Evolutionary conservation across 148 eudicot genomes (phyloP), one percentile per base, ranked within the genome.

Genomic region (Rhododendron vialii): DNA sequence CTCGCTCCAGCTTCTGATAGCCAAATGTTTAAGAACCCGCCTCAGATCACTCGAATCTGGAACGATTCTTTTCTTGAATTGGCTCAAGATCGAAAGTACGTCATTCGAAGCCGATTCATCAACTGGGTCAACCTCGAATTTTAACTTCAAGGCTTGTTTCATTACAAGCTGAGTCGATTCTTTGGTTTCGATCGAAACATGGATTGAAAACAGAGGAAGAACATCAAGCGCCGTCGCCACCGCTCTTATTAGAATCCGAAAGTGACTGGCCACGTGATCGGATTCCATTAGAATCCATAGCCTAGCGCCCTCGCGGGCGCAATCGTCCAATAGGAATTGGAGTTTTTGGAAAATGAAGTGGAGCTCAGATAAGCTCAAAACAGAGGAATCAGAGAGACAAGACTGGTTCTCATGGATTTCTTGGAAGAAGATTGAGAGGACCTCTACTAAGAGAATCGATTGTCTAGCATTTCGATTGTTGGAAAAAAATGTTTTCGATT

Each of bases 291-390:
- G 86, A 1, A 95, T 85, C 86, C 89, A 92, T 20, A 92, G 45
- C 33, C 87, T 89, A 1, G 92, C 84, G 1, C 97, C 98, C n/a
- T 90, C 89, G 1, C 93, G 86, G 1, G 92, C 79, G 78, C 96
- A 95, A 84, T 96, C 96, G 61, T 94, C 88, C 1, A 95, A 80
- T 76, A 95, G 80, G 77, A 91, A 91, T 1, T 35, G 90, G 35
- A 94, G 86, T 87, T 94, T 95, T 69, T 95, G 98, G 18, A 95
- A 89, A 2, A 92, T 30, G 12, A 91, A 76, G 82, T 96, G 98
- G 51, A 95, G 98, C 91, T 94, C 98, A 5, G 95, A 87, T 55
- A 95, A 93, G 88, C 92, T 85, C 3, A 81, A 86, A 2, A 86
- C 85, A 0, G 93, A 88, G 53, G 91, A 84, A 78, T 75, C 75